Evolutionary conservation across 768 basidiomycete species (phyloP).

Genomic region (Termitomyces sp.): DNA sequence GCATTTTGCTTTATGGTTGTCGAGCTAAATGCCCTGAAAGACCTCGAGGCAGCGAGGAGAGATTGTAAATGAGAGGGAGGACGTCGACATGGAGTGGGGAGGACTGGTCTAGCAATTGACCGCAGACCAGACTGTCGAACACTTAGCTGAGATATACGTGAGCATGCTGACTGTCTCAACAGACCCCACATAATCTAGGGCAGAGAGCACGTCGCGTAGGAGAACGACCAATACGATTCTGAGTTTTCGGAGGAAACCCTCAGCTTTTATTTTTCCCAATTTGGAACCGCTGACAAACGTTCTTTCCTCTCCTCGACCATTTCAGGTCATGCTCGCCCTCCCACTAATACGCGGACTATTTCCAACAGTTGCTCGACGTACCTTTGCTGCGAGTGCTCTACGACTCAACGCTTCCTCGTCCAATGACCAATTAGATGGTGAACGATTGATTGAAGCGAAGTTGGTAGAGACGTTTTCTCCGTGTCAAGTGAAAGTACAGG

Average conservation of each 20-base stretch:
- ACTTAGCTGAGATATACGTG: neutral
- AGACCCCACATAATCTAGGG: constrained; percentile 14
- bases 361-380: constrained; percentile 20
- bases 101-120: neutral
- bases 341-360: constrained; percentile 25
- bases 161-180: constrained; percentile 17
- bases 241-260: neutral
- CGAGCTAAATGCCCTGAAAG: constrained; percentile 2
- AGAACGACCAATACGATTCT: neutral
- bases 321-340: constrained; percentile 26
- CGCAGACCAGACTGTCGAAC: neutral
- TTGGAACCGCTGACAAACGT: constrained; percentile 5
- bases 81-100: neutral
- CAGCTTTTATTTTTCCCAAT: neutral
- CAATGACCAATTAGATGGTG: constrained; percentile 41
- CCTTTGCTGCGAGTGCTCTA: constrained; percentile 23
- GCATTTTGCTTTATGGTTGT: neutral
- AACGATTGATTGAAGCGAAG: constrained; percentile 66
- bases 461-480: constrained; percentile 73
- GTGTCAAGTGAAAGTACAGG: constrained; percentile 78
- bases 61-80: constrained; percentile 2
- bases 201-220: constrained; percentile 14
- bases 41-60: constrained; percentile 4
- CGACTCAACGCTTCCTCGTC: constrained; percentile 15
- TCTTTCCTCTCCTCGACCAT: neutral